Conservation (phyloP, 2,329 filamentous ascomycete species). For the Raffaelea ambrosiae region DNA sequence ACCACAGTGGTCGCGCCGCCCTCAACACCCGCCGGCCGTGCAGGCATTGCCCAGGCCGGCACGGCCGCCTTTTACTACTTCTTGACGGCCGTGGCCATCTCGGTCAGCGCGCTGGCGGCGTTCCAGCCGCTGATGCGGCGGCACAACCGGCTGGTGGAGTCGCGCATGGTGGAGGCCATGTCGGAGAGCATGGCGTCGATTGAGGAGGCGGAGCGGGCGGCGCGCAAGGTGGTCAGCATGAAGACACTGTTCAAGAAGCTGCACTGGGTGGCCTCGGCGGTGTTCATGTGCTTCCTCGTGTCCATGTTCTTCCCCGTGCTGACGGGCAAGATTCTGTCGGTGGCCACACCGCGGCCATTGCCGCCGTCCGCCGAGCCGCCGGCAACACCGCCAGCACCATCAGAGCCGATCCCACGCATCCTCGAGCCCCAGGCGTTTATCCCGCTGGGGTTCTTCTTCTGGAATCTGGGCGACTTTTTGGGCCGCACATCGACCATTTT, state of each 20-base stretch:
- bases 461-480: constrained; percentile 81
- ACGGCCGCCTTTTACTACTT: constrained; percentile 86
- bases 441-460: constrained; percentile 81
- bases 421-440: constrained; percentile 74
- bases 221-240: constrained; percentile 45
- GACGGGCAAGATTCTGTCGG: constrained; percentile 57
- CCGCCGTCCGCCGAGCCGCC: constrained; percentile 22
- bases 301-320: constrained; percentile 97
- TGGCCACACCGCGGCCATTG: constrained; percentile 21
- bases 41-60: constrained; percentile 28
- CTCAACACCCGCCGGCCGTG: constrained; percentile 16
- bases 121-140: constrained; percentile 66
- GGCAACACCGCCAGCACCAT: neutral
- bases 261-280: constrained; percentile 64
- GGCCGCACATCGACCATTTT: constrained; percentile 62
- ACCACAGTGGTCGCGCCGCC: neutral
- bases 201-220: constrained; percentile 43
- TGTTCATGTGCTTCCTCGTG: constrained; percentile 72
- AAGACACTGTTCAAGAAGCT: constrained; percentile 66
- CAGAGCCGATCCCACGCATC: constrained; percentile 31
- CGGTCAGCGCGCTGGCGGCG: constrained; percentile 57
- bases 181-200: constrained; percentile 40
- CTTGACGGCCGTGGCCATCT: constrained; percentile 73
- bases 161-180: constrained; percentile 38
- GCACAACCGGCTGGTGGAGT: constrained; percentile 44